Percentiles rank a stretch among this genome's conserved stretches.
phyloP scores from a whole-genome alignment of 179 eudicot genomes.

The Beta lomatogona region DNA sequence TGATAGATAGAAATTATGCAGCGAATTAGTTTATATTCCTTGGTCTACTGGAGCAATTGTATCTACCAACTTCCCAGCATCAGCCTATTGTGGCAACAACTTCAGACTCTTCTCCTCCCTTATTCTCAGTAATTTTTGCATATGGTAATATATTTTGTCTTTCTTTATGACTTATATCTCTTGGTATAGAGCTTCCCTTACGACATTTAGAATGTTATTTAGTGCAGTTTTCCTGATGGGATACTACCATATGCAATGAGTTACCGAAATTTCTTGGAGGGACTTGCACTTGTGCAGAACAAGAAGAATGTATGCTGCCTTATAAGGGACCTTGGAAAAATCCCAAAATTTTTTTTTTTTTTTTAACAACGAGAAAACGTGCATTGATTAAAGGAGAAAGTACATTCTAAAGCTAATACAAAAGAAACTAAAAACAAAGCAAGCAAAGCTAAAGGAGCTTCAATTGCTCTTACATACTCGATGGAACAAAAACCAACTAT shows the following conservation, averaged over 20 bases:
- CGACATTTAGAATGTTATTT: not conserved
- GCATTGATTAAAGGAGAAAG: no score
- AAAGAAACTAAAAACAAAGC: no score
- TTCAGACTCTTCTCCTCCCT: constrained; percentile 39
- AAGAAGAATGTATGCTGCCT: constrained; percentile 89
- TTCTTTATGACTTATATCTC: not conserved
- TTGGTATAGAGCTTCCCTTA: not conserved
- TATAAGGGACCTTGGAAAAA: constrained; percentile 94
- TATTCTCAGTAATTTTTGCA: constrained; percentile 21
- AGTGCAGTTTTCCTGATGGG: not conserved
- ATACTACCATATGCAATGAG: constrained; percentile 50
- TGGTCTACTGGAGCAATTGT: constrained; percentile 85
- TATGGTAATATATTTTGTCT: constrained; percentile 34
- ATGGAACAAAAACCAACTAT: no score
- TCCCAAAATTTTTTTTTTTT: constrained; percentile 76
- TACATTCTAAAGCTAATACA: no score
- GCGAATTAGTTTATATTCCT: constrained; percentile 69
- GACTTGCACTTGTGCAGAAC: constrained; percentile 71
- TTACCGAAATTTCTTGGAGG: constrained; percentile 97
- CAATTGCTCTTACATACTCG: no score
- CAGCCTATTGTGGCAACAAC: constrained; percentile 77
- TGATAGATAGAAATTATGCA: constrained; percentile 82
- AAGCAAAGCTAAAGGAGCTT: no score
- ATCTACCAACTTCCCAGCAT: constrained; percentile 90
- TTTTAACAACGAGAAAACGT: no score